A percentile compares a stretch with the other conserved stretches of the same genome.
phyloP scores from a whole-genome alignment of 2,329 filamentous ascomycete genomes.

The Xylaria sp. region DNA sequence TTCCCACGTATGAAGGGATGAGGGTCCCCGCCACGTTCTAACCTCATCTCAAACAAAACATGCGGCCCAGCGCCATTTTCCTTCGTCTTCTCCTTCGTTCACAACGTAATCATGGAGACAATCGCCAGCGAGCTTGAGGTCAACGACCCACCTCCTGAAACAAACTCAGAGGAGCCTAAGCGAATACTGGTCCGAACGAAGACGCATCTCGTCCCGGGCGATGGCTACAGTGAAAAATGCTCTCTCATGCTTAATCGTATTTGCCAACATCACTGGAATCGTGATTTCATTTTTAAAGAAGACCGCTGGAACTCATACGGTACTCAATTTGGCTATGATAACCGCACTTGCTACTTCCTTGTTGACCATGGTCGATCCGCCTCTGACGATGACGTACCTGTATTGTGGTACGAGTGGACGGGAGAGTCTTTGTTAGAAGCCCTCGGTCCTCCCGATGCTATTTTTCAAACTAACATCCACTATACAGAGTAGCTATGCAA shows the following conservation, averaged over 20 bases:
- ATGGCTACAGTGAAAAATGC: slow-evolving; percentile 37
- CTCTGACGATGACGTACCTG: slow-evolving; percentile 27
- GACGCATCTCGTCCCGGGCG: slow-evolving; percentile 38
- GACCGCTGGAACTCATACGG: slow-evolving; percentile 36
- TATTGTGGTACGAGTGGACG: slow-evolving; percentile 40
- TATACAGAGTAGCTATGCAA: too few relatives aligned
- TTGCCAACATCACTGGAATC: slow-evolving; percentile 40
- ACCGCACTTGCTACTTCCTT: slow-evolving; percentile 39
- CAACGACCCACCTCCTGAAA: too few relatives aligned
- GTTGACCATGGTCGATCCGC: slow-evolving; percentile 37
- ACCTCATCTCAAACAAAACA: too few relatives aligned
- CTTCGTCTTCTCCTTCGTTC: too few relatives aligned
- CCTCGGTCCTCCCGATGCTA: too few relatives aligned
- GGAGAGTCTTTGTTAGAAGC: slow-evolving; percentile 32
- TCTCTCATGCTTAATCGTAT: slow-evolving; percentile 37
- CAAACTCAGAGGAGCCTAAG: slow-evolving; percentile 4
- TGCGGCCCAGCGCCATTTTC: too few relatives aligned
- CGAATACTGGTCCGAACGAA: slow-evolving; percentile 38
- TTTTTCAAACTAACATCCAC: too few relatives aligned
- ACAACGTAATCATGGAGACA: too few relatives aligned
- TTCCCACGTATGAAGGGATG: too few relatives aligned
- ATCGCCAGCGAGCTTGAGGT: too few relatives aligned
- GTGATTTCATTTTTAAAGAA: slow-evolving; percentile 34
- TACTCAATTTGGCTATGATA: slow-evolving; percentile 34
- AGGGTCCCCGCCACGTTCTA: too few relatives aligned